Base-by-base conservation (phyloP, 805 yeast genomes). In the Cyberlindnera euphorbiae region DNA sequence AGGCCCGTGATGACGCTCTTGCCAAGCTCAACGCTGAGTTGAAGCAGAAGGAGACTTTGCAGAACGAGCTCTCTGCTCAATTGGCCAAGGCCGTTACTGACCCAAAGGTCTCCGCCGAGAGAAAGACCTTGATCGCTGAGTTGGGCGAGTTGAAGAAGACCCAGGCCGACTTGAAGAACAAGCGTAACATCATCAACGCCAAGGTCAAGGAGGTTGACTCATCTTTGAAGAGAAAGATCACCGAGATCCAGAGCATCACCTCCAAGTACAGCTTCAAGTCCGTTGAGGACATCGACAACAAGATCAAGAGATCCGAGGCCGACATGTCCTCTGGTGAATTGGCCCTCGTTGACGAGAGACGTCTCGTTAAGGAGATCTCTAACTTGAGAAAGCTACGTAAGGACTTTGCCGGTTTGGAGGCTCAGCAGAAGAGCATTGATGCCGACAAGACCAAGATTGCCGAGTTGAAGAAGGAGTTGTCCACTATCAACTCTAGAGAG, bases 341-440 rank as follows among this genome's bases (percentile, higher is more conserved):
- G 58, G 76, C 85, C 52, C 77, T 93, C 55, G 97, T 88, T 36
- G 96, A 90, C 46, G 99, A 93, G 73, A 82, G 86, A 68, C 73
- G 79, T 56, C 64, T 71, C 47, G 77, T 93, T 49, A 84, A 84
- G 66, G 97, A 90, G 66, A 83, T 87, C 71, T 73, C 87, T 35
- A 62, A 79, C 30, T 75, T 93, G 60, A 79, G 90, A 64, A 87
- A 85, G 65, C 66, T 83, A 57, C 77, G 80, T 56, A 82, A 82
- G 61, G 89, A 82, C 60, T 84, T 86, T 58, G 76, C 77, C 33
- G 69, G 74, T 32, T 69, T 89, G 50, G 88, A 79, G 56, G 75
- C 76, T 52, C 75, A 75, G 52, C 96, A 87, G 68, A 75, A 75
- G 50, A 75, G 81, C 29, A 79, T 90, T 56, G 96, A 87, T 55